Evolutionary conservation across 148 eudicot genomes (phyloP), one percentile per base, ranked within the genome.

Genomic region (Suaeda aralocaspica): DNA sequence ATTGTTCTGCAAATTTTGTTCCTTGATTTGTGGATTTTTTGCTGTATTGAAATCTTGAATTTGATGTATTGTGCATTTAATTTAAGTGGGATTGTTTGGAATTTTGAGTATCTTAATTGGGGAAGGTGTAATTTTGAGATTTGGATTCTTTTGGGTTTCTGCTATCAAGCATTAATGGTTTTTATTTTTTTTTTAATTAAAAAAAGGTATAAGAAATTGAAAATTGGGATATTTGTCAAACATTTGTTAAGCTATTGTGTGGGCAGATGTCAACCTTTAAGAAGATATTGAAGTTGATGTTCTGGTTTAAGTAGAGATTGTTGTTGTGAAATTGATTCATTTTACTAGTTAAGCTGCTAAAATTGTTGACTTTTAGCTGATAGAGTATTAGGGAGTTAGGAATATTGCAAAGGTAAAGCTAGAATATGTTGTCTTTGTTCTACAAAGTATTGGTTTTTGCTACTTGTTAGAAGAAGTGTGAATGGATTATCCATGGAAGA

Each of bases 41-140:
- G n/a, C 21, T 28, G 59, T 26, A 52, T n/a, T 36, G 46, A n/a
- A 1, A 26, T 0, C 7, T 34, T 11, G 16, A 9, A 42, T 13
- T n/a, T 74, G 48, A 2, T 74, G 22, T 24, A 36, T 57, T 62
- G 44, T 56, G 69, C 48, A 31, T 57, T 71, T 75, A 41, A 29
- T 45, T n/a, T 18, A 51, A 61, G 55, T 71, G 66, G 79, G 79
- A 46, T 48, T 5, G 63, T 1, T 30, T 60, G 52, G 21, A 36
- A 16, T 72, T 41, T 41, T 59, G 68, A 42, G 26, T 29, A 50
- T 22, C 57, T 63, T 60, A 33, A 14, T 21, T 42, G 36, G 75
- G 58, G 31, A 5, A 56, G 28, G 18, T 34, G 63, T n/a, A 16
- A 14, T 59, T 42, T 30, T 53, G 29, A 65, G 63, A 52, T 25